These are phyloP conservation scores for Colletotrichum brevisporum DNA, from an alignment of 2,329 filamentous ascomycete species.

Conservation along the genomic window DNA sequence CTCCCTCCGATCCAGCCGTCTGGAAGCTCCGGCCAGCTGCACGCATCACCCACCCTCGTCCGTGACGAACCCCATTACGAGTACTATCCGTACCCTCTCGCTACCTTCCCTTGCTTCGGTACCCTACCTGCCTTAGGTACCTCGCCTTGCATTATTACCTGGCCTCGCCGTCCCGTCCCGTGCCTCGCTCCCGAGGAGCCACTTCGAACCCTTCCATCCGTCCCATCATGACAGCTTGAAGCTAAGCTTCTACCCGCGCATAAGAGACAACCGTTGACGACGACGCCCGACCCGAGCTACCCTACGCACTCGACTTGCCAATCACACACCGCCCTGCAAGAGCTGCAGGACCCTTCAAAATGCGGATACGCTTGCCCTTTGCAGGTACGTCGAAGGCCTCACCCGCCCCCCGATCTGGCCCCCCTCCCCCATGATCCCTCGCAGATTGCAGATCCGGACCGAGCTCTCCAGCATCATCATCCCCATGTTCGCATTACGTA, in stretches of 20 bases:
- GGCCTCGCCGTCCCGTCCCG: not conserved
- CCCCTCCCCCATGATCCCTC: constrained; percentile 13
- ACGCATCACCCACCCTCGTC: constrained; percentile 34
- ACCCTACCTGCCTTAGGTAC: no score
- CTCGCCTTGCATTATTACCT: constrained; percentile 1
- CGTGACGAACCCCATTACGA: constrained; percentile 38
- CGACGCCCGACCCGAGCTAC: constrained; percentile 16
- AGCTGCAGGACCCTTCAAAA: constrained; percentile 52
- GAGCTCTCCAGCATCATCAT: constrained; percentile 15
- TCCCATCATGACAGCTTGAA: constrained; percentile 22
- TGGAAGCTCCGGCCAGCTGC: constrained; percentile 38
- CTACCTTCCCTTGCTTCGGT: not conserved
- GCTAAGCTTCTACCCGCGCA: constrained; percentile 19
- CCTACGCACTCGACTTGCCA: constrained; percentile 13
- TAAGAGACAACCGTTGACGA: constrained; percentile 2
- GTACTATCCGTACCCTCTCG: constrained; percentile 6
- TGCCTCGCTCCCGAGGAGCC: constrained; percentile 17
- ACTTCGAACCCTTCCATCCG: constrained; percentile 11
- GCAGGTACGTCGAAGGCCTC: constrained; percentile 73
- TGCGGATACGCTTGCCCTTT: constrained; percentile 91
- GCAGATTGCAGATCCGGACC: constrained; percentile 13
- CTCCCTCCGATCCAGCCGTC: constrained; percentile 25
- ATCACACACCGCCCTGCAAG: constrained; percentile 26
- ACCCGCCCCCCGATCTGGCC: constrained; percentile 7
- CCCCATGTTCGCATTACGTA: constrained; percentile 7